Base-by-base conservation (phyloP, 2,329 filamentous ascomycete genomes). In the Fusarium udum region DNA sequence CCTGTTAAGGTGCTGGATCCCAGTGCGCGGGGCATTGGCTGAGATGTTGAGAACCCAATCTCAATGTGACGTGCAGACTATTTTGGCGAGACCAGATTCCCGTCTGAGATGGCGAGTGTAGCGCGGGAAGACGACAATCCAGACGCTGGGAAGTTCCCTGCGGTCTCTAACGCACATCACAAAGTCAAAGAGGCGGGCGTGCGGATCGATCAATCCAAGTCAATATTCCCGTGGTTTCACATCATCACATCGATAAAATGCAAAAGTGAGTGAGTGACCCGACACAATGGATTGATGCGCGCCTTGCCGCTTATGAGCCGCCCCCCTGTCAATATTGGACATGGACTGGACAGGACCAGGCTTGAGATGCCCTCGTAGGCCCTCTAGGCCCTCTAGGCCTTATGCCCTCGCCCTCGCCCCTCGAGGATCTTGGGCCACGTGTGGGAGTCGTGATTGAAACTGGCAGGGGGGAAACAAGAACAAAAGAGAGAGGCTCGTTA, bases 201-300 rank as follows among this genome's bases (percentile, higher is more conserved):
- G 65, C 28, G 45, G 45, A 36, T 53, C 37, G 13, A 45, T 40
- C 20, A 51, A 28, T 28, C 26, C 26, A 55, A 53, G 43, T 37
- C 58, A 58, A 67, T 46, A 53, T 71, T 49, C 36, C 34, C 42
- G 40, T 24, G 58, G 68, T 71, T 77, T 77, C 66, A 70, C 67
- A 55, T 72, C 60, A 36, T 73, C 67, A 61, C 58, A 65, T 75
- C 43, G 55, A 64, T 61, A 55, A 66, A 53, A 64, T 42, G 49
- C 45, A 55, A 37, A 34, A 45, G 43, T 63, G 43, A 45, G 58
- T 63, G 76, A 45, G 58, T 63, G 76, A 78, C 76, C 76, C 76
- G 76, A 78, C 76, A 77, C 75, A 69, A 68, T 78, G 76, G 76
- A 69, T 78, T 78, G 75, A 78, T 78, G 76, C 65, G 75, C 70